phyloP scores from a whole-genome alignment of 371 early-diverging fungal species.

The Haplosporangium sp. region DNA sequence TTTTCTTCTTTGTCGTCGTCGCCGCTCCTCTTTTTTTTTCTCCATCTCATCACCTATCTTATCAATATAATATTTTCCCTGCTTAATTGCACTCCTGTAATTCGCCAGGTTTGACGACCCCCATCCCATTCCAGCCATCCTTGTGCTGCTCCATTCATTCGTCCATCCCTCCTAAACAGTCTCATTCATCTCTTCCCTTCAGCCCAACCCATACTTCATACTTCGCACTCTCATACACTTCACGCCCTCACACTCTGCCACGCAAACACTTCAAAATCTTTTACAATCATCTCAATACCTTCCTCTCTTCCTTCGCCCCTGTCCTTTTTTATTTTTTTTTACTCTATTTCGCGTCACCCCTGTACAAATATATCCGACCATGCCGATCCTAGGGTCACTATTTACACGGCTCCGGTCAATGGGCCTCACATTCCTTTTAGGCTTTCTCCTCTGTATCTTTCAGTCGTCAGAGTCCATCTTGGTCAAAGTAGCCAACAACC shows the following conservation, averaged over 20 bases:
- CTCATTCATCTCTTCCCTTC: neutral
- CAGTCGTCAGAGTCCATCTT: conserved; percentile 53
- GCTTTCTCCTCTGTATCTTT: conserved; percentile 53
- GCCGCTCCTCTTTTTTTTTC: neutral
- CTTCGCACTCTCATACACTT: neutral
- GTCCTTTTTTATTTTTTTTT: no score
- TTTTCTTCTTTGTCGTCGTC: neutral
- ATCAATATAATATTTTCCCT: no score
- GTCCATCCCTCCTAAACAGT: neutral
- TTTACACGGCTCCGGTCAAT: conserved; percentile 23
- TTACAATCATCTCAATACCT: no score
- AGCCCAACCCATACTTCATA: neutral
- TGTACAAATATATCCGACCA: neutral
- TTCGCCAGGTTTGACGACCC: no score
- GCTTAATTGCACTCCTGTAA: no score
- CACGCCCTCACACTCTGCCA: neutral
- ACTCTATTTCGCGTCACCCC: neutral
- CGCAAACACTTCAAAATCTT: neutral
- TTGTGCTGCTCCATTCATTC: no score
- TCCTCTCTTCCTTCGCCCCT: no score
- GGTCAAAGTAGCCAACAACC: conserved; percentile 44
- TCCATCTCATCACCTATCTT: neutral
- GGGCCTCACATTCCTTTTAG: conserved; percentile 39
- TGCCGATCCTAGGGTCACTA: conserved; percentile 13
- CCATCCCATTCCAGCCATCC: no score